Conservation (phyloP, 495 filamentous ascomycete genomes). For the Elaphomyces granulatus region DNA sequence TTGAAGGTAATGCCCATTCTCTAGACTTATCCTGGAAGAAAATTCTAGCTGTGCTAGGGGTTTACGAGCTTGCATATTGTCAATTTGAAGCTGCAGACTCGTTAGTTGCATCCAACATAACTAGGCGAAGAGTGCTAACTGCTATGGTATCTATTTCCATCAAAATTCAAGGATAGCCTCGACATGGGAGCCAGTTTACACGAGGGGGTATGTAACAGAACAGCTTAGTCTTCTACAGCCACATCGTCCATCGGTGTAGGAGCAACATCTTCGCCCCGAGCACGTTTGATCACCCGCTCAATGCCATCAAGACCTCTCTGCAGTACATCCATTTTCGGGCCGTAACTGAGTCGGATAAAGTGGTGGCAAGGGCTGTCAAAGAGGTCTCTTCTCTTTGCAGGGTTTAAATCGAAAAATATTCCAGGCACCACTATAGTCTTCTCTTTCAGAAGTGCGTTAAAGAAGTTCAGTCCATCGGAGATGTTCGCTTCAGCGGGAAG, state of each 20-base stretch:
- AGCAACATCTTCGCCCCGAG: slow-evolving; percentile 19
- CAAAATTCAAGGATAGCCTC: no score
- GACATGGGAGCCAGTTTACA: no score
- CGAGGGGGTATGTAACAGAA: no score
- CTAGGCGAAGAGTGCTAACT: no score
- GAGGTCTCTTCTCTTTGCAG: slow-evolving; percentile 72
- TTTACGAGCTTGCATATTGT: no score
- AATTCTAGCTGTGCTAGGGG: no score
- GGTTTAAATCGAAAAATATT: slow-evolving; percentile 76
- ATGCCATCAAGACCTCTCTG: slow-evolving; percentile 80
- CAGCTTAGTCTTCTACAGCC: slow-evolving; percentile 20
- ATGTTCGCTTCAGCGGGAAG: slow-evolving; percentile 43
- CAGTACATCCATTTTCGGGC: slow-evolving; percentile 76
- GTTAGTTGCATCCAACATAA: no score
- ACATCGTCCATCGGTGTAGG: slow-evolving; percentile 27
- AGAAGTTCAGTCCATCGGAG: slow-evolving; percentile 89
- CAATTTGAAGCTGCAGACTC: no score
- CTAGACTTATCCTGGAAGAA: no score
- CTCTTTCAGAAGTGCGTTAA: slow-evolving; percentile 80
- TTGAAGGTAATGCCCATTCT: no score
- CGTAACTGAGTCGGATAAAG: slow-evolving; percentile 85
- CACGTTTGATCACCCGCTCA: slow-evolving; percentile 50
- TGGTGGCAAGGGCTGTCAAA: slow-evolving; percentile 95
- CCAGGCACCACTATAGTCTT: slow-evolving; percentile 93
- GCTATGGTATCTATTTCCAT: no score